Conservation (phyloP, 2,329 filamentous ascomycete species). For the Fusarium sp. region DNA sequence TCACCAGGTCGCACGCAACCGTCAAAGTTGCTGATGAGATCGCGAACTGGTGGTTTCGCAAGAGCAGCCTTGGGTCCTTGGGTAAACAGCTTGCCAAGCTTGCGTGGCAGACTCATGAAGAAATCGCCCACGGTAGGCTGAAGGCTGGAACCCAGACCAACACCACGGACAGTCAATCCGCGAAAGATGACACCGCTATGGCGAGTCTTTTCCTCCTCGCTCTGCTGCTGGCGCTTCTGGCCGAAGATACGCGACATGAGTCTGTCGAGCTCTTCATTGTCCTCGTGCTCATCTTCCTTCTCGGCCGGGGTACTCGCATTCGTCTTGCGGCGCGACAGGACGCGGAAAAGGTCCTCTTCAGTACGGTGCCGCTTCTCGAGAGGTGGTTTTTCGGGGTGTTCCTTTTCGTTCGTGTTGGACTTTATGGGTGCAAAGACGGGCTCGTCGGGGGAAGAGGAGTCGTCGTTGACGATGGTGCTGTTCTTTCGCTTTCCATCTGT, state of each 20-base stretch:
- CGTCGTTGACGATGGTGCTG: not conserved
- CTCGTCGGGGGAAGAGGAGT: slow-evolving; percentile 4
- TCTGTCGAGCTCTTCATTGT: slow-evolving; percentile 64
- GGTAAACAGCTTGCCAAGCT: slow-evolving; percentile 61
- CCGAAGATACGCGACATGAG: slow-evolving; percentile 80
- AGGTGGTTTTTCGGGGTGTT: slow-evolving; percentile 21
- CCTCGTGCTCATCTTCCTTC: slow-evolving; percentile 52
- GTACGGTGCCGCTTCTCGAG: slow-evolving; percentile 46
- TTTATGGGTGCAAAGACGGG: slow-evolving; percentile 47
- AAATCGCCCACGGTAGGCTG: slow-evolving; percentile 71
- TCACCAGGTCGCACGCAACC: slow-evolving; percentile 78
- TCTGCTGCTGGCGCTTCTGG: slow-evolving; percentile 69
- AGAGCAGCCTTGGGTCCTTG: slow-evolving; percentile 62
- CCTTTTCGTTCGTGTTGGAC: slow-evolving; percentile 24
- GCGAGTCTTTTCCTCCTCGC: slow-evolving; percentile 75
- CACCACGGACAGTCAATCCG: slow-evolving; percentile 75
- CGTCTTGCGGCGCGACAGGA: slow-evolving; percentile 61
- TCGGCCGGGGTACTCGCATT: slow-evolving; percentile 47
- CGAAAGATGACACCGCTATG: slow-evolving; percentile 78
- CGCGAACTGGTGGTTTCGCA: slow-evolving; percentile 68
- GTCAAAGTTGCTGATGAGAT: slow-evolving; percentile 72
- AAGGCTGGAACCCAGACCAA: slow-evolving; percentile 70
- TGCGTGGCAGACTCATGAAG: slow-evolving; percentile 62
- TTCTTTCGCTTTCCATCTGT: slow-evolving; percentile 3
- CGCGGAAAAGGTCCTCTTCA: slow-evolving; percentile 64